phyloP scores from a whole-genome alignment of 495 filamentous ascomycete species.

The Hypoxylon fragiforme region DNA sequence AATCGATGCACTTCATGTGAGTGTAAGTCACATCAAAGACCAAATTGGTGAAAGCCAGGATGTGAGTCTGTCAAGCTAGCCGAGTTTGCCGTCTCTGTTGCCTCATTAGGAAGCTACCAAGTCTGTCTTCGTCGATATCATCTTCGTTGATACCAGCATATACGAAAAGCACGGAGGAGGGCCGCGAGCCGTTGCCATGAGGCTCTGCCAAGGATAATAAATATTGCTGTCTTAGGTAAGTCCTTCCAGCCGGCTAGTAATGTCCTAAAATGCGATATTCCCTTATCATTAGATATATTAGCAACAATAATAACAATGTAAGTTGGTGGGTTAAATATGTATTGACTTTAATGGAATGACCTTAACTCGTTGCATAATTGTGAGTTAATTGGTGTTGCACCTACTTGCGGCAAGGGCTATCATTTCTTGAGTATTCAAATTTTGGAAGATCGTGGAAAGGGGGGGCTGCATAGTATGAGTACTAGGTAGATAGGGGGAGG shows the following conservation, averaged over 20 bases:
- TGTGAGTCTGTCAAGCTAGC: conserved; percentile 10
- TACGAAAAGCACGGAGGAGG: conserved; percentile 19
- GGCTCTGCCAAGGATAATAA: conserved; percentile 23
- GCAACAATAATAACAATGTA: conserved; percentile 9
- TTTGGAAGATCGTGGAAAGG: no score
- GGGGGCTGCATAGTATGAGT: no score
- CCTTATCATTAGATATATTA: conserved; percentile 11
- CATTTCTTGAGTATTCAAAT: conserved; percentile 9
- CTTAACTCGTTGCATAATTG: not conserved
- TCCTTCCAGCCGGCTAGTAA: conserved; percentile 1
- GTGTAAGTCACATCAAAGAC: conserved; percentile 23
- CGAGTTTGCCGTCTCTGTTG: conserved; percentile 17
- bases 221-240: conserved; percentile 20
- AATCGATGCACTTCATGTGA: conserved; percentile 13
- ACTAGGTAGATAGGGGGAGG: not conserved
- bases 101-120: conserved; percentile 34
- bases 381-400: no score
- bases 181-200: conserved; percentile 13
- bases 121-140: not conserved
- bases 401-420: conserved; percentile 9
- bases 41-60: conserved; percentile 28
- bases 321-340: not conserved
- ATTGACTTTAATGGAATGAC: conserved; percentile 2
- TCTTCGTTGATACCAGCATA: conserved; percentile 14
- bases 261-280: no score